Evolutionary conservation across 768 basidiomycete species (phyloP).

Genomic region (Pleurotus cornucopiae): DNA sequence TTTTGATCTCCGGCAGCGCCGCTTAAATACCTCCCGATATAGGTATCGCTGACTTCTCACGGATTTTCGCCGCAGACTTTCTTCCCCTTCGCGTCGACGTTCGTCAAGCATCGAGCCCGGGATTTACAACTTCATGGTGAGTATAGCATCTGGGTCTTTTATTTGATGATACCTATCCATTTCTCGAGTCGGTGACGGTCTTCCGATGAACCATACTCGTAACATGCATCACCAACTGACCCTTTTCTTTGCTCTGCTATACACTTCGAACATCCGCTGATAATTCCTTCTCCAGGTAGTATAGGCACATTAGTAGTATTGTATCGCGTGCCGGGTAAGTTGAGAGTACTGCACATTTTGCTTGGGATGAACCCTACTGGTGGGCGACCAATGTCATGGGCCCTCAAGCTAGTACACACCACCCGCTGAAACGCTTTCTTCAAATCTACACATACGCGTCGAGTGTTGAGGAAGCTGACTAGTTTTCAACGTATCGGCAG

Average conservation of each 20-base stretch:
- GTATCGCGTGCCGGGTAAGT: constrained; percentile 10
- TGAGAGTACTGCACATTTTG: not conserved
- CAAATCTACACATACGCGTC: not conserved
- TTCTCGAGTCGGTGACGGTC: constrained; percentile 65
- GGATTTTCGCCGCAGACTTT: not conserved
- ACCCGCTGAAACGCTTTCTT: constrained; percentile 32
- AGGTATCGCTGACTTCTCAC: not conserved
- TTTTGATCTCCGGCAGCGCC: constrained; percentile 30
- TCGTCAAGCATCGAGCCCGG: not conserved
- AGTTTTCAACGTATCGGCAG: constrained; percentile 6
- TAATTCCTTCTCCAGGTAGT: not conserved
- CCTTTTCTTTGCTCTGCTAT: constrained; percentile 18
- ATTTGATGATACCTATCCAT: constrained; percentile 68
- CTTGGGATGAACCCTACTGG: constrained; percentile 31
- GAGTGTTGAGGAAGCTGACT: constrained; percentile 5
- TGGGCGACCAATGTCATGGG: constrained; percentile 30
- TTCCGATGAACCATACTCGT: constrained; percentile 66
- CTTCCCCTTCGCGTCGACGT: not conserved
- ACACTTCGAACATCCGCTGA: constrained; percentile 3
- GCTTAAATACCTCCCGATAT: constrained; percentile 2
- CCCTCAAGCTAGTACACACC: constrained; percentile 37
- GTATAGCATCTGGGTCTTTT: not conserved
- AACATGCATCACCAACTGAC: constrained; percentile 77
- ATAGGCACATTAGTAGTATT: not conserved
- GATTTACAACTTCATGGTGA: not conserved